Evolutionary conservation across 345 rosid genomes (phyloP), one percentile per base, ranked within the genome.

Genomic region (Cardamine occulta): DNA sequence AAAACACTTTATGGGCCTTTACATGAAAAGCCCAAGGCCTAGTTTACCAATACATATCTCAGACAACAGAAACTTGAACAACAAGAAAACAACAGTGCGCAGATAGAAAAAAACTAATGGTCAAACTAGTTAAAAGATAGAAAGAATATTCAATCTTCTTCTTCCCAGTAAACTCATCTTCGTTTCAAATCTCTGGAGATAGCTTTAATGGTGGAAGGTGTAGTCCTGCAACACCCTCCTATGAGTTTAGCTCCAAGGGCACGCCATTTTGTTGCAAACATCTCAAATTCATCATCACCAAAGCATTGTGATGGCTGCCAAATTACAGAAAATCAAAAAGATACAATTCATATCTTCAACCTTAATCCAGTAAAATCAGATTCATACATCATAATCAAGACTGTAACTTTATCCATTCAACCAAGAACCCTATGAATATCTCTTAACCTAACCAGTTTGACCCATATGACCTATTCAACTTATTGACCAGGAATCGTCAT

Each of bases 181-280:
- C 63, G 68, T 74, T 84, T 88, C 65, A 93, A 69, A 70, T 82
- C 89, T 54, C 78, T 88, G 13, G 85, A 85, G 78, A 93, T 81
- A 70, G 96, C 89, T 70, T 39, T 75, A 72, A 89, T 80, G 15
- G 96, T 91, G 15, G 91, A 80, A 48, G 97, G 96, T 17, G 96
- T 86, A 58, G 97, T 93, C 31, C 92, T 77, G 24, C 97, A 93
- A 71, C 98, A 93, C 54, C 97, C 98, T 13, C 98, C 97, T 0
- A 93, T 91, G 5, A 93, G 85, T 75, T 86, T 89, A 60, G 97
- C 98, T 73, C 98, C 98, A 13, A 82, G 69, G 35, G 86, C 83
- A 3, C 86, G 88, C 98, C 97, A 91, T 79, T 88, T 85, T 42
- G 79, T 75, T 4, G 97, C 90, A 23, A 53, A 77, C 68, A 80